Base-by-base conservation (phyloP, 352 stramenopile species). In the Aphanomyces cochlioides region DNA sequence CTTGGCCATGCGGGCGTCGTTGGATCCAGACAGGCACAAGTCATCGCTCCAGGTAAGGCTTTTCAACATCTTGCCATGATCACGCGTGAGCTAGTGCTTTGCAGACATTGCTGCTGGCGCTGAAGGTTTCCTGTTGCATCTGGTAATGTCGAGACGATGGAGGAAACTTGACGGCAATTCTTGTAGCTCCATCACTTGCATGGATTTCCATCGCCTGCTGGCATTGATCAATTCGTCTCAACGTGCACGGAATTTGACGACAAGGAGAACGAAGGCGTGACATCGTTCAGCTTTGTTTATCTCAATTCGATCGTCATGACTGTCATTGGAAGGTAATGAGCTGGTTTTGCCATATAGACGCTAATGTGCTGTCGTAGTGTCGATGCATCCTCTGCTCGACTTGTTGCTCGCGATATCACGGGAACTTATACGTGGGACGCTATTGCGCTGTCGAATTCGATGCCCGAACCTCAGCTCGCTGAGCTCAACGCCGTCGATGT, bases 281-380 rank as follows among this genome's bases (percentile, higher is more conserved):
- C 21, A 54, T 40, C 60, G 3, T 72, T 93, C n/a, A 92, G 84
- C 61, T 95, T 95, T 75, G 85, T 95, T 38, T 93, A 92, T 56
- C 93, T 95, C 85, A 84, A 93, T 63, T 90, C 85, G 34, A 90
- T 95, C 63, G 80, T 95, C 10, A 85, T 95, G 41, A 93, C 79
- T 8, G 84, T 95, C 36, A 80, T 95, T 5, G 87, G 87, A 12
- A 93, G 85, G 64, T 70, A 63, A 0, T 17, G 13, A 1, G 13
- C 13, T n/a, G n/a, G 13, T 1, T 53, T 15, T 2, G n/a, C 45
- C 15, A 58, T 58, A 12, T 0, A 50, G 43, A n/a, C 10, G 43
- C 17, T 50, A n/a, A n/a, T 58, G 50, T 58, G 15, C 50, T 58
- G 43, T 50, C 10, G 50, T 58, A 61, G 54, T 3, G 54, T 61